These are phyloP conservation scores for Russula olivacea DNA, from an alignment of 768 basidiomycete genomes.

Conservation along the genomic window DNA sequence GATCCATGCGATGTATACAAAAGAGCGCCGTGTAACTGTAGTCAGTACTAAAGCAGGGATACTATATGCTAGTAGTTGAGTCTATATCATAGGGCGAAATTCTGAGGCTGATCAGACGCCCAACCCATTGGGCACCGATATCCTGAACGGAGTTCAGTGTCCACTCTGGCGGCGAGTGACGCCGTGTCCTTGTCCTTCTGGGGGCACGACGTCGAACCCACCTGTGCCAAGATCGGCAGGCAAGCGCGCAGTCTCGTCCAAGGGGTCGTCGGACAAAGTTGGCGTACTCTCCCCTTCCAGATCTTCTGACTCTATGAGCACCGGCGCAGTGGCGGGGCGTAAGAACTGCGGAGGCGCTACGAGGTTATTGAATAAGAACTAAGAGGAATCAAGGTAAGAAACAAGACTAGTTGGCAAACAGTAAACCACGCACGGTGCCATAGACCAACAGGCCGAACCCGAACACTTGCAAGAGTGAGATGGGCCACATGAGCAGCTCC, in stretches of 20 bases:
- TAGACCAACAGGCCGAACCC: slow-evolving; percentile 90
- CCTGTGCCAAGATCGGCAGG: slow-evolving; percentile 77
- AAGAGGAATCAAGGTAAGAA: slow-evolving; percentile 20
- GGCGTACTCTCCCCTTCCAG: slow-evolving; percentile 33
- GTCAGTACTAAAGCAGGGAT: background rate
- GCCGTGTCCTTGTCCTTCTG: slow-evolving; percentile 9
- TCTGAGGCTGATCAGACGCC: background rate
- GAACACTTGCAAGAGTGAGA: slow-evolving; percentile 72
- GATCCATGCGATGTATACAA: background rate
- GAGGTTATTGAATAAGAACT: slow-evolving; percentile 90
- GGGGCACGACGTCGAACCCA: slow-evolving; percentile 77
- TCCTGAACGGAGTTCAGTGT: background rate
- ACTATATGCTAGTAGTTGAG: background rate
- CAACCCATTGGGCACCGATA: background rate
- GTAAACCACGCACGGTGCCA: slow-evolving; percentile 58
- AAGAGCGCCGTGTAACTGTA: background rate
- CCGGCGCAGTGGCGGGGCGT: slow-evolving; percentile 33
- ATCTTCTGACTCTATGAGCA: slow-evolving; percentile 13
- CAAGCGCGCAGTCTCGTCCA: slow-evolving; percentile 79
- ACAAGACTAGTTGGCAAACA: background rate
- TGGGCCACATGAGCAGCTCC: slow-evolving; percentile 80
- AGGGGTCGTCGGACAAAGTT: slow-evolving; percentile 51
- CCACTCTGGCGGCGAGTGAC: slow-evolving; percentile 19
- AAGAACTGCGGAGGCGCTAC: slow-evolving; percentile 62
- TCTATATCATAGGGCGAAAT: background rate